Conservation (phyloP, 345 rosid genomes). For the Bruguiera sexangula region DNA sequence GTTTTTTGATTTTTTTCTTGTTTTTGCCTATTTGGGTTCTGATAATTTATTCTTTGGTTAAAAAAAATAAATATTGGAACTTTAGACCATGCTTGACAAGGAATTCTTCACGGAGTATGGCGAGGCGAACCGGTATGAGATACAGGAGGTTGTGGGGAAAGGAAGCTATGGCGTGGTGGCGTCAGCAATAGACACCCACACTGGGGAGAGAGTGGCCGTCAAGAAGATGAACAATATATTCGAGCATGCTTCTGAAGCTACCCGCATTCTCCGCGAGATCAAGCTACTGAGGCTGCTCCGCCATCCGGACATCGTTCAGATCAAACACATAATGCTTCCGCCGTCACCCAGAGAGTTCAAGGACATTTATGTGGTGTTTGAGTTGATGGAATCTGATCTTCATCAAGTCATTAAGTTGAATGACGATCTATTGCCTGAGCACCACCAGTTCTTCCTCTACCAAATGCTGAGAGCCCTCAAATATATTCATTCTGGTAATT, state of each 20-base stretch:
- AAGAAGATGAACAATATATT: slow-evolving; percentile 91
- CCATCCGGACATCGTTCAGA: slow-evolving; percentile 86
- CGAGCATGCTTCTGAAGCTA: slow-evolving; percentile 93
- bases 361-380: slow-evolving; percentile 91
- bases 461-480: slow-evolving; percentile 97
- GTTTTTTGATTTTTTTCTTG: neutral
- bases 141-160: slow-evolving; percentile 87
- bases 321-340: slow-evolving; percentile 96
- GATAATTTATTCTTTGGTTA: neutral
- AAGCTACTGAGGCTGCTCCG: slow-evolving; percentile 84
- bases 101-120: slow-evolving; percentile 96
- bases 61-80: neutral
- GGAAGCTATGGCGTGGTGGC: slow-evolving; percentile 99
- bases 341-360: slow-evolving; percentile 89
- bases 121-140: slow-evolving; percentile 92
- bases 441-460: slow-evolving; percentile 95
- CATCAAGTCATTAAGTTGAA: slow-evolving; percentile 85
- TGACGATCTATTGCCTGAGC: slow-evolving; percentile 84
- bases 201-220: slow-evolving; percentile 92
- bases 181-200: slow-evolving; percentile 84
- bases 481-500: slow-evolving; percentile 83
- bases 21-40: neutral
- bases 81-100: slow-evolving; percentile 66
- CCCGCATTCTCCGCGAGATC: slow-evolving; percentile 86
- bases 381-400: slow-evolving; percentile 98